A percentile compares a stretch with the other conserved stretches of the same genome.
Evolutionary conservation across 1,139 yeast species (phyloP).

Genomic region (Debaryomyces udenii): DNA sequence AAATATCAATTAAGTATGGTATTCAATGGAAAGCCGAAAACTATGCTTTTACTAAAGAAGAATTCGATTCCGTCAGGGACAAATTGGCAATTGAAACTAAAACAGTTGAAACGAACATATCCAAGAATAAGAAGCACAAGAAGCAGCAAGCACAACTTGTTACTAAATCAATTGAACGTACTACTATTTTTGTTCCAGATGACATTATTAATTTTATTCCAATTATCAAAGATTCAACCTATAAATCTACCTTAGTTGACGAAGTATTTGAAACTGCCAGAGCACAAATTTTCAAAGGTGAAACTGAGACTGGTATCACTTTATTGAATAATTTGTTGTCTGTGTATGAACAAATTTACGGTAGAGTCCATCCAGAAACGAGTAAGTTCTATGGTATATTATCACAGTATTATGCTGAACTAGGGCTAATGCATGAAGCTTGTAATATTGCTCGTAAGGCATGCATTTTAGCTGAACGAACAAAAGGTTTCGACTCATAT

Average conservation of each 20-base stretch:
- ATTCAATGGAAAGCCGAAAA: constrained; percentile 75
- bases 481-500: constrained; percentile 76
- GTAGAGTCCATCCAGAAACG: constrained; percentile 77
- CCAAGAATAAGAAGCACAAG: constrained; percentile 26
- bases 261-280: constrained; percentile 79
- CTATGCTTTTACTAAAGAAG: constrained; percentile 52
- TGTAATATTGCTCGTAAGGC: constrained; percentile 73
- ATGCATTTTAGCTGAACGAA: constrained; percentile 74
- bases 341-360: constrained; percentile 82
- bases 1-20: constrained; percentile 77
- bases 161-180: constrained; percentile 27
- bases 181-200: constrained; percentile 52
- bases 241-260: constrained; percentile 68
- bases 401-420: constrained; percentile 68
- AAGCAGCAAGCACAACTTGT: constrained; percentile 34
- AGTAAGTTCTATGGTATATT: constrained; percentile 68
- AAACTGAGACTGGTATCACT: constrained; percentile 53
- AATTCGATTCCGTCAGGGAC: constrained; percentile 38
- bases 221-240: constrained; percentile 68
- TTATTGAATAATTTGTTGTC: constrained; percentile 71
- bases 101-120: constrained; percentile 17
- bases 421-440: constrained; percentile 62
- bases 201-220: constrained; percentile 78
- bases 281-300: constrained; percentile 45
- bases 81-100: constrained; percentile 21